Base-by-base conservation (phyloP, 208 protist genomes). In the Porcisia deanei region DNA sequence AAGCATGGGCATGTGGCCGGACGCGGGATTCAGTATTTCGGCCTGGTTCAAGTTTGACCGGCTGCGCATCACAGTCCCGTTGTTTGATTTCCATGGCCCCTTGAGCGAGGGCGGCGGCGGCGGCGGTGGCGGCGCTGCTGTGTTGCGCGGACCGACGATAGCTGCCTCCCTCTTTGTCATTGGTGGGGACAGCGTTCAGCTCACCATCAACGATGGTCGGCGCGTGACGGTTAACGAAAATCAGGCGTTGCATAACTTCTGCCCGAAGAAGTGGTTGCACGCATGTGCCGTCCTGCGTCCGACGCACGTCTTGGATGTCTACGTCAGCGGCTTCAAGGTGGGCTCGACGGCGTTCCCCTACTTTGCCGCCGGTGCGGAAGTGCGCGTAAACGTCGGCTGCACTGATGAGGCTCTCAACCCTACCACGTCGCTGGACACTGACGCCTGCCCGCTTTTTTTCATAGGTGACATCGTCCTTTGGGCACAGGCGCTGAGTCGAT, bases 391-490 rank as follows among this genome's bases (percentile, higher is more conserved):
- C 54, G 73, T 97, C 39, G 93, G 93, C 25, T 87, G 59, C 73
- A 78, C 78, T 5, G 78, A 82, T 45, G 78, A 70, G 16, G 67
- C 54, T 52, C 59, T 61, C 16, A 47, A 64, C 20, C 65, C 78
- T 61, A 47, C 63, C 37, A 34, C 85, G 73, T 87, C 87, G 14
- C 76, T 84, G 73, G 72, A 55, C 22, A n/a, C 61, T 25, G 78
- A 91, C 45, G 58, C 76, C 1, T 82, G 82, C 25, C 69, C 83
- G 45, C 76, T 91, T 52, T 97, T 86, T 74, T 91, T 88, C 22
- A 87, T 96, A 71, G 84, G 93, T 14, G 84, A 88, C 39, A 83
- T 96, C 25, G 67, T 71, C 20, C 20, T 97, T 5, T 97, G 90
- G 90, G 89, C 88, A 34, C 82, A 91, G 53, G 87, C 92, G 72